These are phyloP conservation scores for Psilocybe azurescens DNA, from an alignment of 768 basidiomycete species.

Conservation along the genomic window DNA sequence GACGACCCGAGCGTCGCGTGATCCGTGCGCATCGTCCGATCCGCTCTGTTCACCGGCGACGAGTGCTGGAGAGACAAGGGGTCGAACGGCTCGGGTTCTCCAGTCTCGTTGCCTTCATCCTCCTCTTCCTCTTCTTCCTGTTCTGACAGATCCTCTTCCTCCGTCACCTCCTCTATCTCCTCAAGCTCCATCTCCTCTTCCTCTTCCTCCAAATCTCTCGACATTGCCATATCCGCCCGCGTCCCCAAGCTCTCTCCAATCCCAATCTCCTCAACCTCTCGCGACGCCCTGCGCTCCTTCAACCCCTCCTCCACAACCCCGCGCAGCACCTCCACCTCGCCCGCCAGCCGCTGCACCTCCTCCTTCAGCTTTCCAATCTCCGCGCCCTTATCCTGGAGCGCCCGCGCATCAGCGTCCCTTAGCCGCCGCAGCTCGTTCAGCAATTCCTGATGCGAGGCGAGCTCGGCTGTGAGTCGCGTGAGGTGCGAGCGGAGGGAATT, in stretches of 20 bases:
- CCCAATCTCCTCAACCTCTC: slow-evolving; percentile 40
- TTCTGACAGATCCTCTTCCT: slow-evolving; percentile 28
- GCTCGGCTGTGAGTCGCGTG: slow-evolving; percentile 75
- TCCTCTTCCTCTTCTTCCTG: slow-evolving; percentile 25
- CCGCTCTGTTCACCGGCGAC: slow-evolving; percentile 24
- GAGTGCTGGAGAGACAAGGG: slow-evolving; percentile 29
- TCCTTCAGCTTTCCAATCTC: slow-evolving; percentile 72
- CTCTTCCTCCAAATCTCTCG: slow-evolving; percentile 33
- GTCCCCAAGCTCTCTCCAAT: slow-evolving; percentile 25
- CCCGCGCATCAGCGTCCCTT: slow-evolving; percentile 64
- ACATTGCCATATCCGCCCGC: slow-evolving; percentile 38
- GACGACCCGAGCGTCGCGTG: slow-evolving; percentile 56
- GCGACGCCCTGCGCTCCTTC: slow-evolving; percentile 64
- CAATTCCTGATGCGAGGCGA: slow-evolving; percentile 76
- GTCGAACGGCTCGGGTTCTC: slow-evolving; percentile 42
- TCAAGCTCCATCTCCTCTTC: slow-evolving; percentile 21
- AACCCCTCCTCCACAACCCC: slow-evolving; percentile 89
- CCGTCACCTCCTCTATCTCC: slow-evolving; percentile 14
- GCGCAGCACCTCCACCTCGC: slow-evolving; percentile 87
- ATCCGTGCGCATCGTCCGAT: slow-evolving; percentile 59
- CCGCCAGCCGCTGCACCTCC: slow-evolving; percentile 82
- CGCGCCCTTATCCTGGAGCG: slow-evolving; percentile 60
- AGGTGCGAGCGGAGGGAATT: slow-evolving; percentile 75
- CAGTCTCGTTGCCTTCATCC: slow-evolving; percentile 32
- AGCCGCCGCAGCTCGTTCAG: slow-evolving; percentile 68